Percentiles rank a stretch among this genome's conserved stretches.
These are phyloP conservation scores for Corchorus capsularis DNA, from an alignment of 345 rosid species.

Conservation along the genomic window DNA sequence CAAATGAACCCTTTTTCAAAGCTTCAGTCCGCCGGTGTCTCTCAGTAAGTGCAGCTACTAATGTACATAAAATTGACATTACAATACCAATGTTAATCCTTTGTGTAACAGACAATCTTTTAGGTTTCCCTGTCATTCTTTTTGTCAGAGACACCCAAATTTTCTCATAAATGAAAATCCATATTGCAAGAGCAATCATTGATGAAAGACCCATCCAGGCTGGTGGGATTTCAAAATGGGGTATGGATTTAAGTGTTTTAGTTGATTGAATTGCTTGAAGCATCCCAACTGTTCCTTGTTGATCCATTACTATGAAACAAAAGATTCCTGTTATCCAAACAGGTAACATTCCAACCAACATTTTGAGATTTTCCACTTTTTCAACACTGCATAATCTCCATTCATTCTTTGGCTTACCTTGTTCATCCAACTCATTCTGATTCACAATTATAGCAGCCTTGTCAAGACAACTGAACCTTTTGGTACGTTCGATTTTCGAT, in stretches of 20 bases:
- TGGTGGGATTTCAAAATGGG: slow-evolving; percentile 50
- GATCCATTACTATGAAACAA: slow-evolving; percentile 61
- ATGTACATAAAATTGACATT: slow-evolving; percentile 43
- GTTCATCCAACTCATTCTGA: slow-evolving; percentile 42
- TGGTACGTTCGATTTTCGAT: slow-evolving; percentile 39
- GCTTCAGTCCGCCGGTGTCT: slow-evolving; percentile 41
- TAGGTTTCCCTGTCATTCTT: slow-evolving; percentile 36
- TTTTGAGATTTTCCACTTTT: slow-evolving; percentile 47
- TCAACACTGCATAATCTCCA: slow-evolving; percentile 49
- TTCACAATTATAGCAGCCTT: slow-evolving; percentile 48
- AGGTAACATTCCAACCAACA: slow-evolving; percentile 39
- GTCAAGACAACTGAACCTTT: slow-evolving; percentile 46
- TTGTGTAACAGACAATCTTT: slow-evolving; percentile 42
- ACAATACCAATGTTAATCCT: slow-evolving; percentile 55
- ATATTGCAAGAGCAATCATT: slow-evolving; percentile 54
- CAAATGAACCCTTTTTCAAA: slow-evolving; percentile 36
- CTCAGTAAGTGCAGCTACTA: slow-evolving; percentile 49
- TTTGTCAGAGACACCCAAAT: slow-evolving; percentile 37
- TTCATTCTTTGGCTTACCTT: slow-evolving; percentile 39
- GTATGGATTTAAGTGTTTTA: slow-evolving; percentile 23
- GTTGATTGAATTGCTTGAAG: slow-evolving; percentile 60
- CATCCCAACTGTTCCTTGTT: slow-evolving; percentile 47
- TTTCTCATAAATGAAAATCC: slow-evolving; percentile 59
- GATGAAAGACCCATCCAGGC: slow-evolving; percentile 58
- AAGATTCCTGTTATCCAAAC: slow-evolving; percentile 47